phyloP scores from a whole-genome alignment of 768 basidiomycete genomes.

The Termitomyces sp. region DNA sequence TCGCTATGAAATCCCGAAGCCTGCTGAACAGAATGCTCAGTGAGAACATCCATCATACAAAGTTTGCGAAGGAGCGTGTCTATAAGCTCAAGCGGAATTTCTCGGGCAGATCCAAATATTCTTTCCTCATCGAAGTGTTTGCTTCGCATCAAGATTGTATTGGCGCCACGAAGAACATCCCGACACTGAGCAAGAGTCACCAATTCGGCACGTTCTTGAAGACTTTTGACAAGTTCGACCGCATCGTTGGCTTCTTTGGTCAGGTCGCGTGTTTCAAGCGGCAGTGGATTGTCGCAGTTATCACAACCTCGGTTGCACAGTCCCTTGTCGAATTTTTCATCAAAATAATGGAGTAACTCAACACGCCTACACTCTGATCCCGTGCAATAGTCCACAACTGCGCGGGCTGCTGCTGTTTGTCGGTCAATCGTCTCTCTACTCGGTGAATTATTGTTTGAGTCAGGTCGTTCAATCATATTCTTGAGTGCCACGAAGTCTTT shows the following conservation, averaged over 20 bases:
- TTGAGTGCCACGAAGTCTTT: conserved; percentile 54
- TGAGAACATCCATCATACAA: conserved; percentile 45
- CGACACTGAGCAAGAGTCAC: conserved; percentile 61
- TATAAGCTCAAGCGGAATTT: conserved; percentile 46
- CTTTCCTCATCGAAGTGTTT: conserved; percentile 46
- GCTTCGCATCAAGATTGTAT: conserved; percentile 39
- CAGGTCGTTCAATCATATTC: conserved; percentile 58
- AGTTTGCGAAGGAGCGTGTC: conserved; percentile 68
- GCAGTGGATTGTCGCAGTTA: conserved; percentile 64
- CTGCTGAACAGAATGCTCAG: conserved; percentile 41
- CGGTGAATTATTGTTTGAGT: conserved; percentile 37
- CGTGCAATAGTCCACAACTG: conserved; percentile 76
- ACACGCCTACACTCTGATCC: conserved; percentile 87
- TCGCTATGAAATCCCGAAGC: conserved; percentile 44
- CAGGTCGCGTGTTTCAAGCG: conserved; percentile 53
- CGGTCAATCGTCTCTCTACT: conserved; percentile 59
- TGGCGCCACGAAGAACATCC: conserved; percentile 65
- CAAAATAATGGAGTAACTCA: conserved; percentile 87
- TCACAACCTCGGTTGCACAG: conserved; percentile 77
- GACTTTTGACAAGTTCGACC: conserved; percentile 52
- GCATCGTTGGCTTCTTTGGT: conserved; percentile 52
- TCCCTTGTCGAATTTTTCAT: conserved; percentile 68
- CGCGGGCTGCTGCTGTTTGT: conserved; percentile 59
- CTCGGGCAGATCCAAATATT: conserved; percentile 52
- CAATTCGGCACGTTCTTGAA: conserved; percentile 41